Percentiles rank a stretch among this genome's conserved stretches.
phyloP scores from a whole-genome alignment of 257 asterid species.

The Petunia secreta region DNA sequence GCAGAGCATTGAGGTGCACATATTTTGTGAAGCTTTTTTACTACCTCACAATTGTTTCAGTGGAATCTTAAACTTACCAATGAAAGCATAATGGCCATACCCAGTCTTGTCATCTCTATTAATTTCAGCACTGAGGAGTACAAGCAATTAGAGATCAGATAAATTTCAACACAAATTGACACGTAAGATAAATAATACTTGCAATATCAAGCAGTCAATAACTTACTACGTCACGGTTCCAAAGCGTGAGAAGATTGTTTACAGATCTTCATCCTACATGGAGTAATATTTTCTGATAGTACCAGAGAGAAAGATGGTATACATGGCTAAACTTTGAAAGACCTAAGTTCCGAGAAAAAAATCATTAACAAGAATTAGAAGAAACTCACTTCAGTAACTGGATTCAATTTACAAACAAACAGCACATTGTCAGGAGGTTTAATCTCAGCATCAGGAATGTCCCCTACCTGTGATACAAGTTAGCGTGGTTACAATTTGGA shows the following conservation, averaged over 20 bases:
- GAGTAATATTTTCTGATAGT: constrained; percentile 29
- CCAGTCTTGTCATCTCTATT: constrained; percentile 93
- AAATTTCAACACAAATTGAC: constrained; percentile 18
- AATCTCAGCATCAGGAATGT: constrained; percentile 94
- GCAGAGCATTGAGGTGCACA: not conserved
- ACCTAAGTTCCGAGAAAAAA: not conserved
- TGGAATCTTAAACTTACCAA: constrained; percentile 61
- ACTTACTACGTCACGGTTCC: constrained; percentile 97
- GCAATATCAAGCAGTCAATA: constrained; percentile 27
- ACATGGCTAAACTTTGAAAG: not conserved
- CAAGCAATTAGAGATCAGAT: constrained; percentile 35
- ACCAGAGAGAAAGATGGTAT: constrained; percentile 5
- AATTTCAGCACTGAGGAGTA: constrained; percentile 71
- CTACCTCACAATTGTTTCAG: constrained; percentile 11
- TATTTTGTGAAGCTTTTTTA: not conserved
- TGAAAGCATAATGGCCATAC: constrained; percentile 92
- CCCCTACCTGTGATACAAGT: constrained; percentile 71
- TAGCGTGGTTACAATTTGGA: constrained; percentile 2
- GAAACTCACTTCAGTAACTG: constrained; percentile 90
- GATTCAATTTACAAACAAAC: constrained; percentile 94
- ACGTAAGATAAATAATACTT: not conserved
- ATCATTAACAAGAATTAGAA: constrained; percentile 18
- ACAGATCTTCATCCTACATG: constrained; percentile 88
- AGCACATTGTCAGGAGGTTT: constrained; percentile 96
- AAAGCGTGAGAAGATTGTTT: constrained; percentile 92